Evolutionary conservation across 1,284 basidiomycete species (phyloP).

Genomic region (Cystobasidium slooffiae): DNA sequence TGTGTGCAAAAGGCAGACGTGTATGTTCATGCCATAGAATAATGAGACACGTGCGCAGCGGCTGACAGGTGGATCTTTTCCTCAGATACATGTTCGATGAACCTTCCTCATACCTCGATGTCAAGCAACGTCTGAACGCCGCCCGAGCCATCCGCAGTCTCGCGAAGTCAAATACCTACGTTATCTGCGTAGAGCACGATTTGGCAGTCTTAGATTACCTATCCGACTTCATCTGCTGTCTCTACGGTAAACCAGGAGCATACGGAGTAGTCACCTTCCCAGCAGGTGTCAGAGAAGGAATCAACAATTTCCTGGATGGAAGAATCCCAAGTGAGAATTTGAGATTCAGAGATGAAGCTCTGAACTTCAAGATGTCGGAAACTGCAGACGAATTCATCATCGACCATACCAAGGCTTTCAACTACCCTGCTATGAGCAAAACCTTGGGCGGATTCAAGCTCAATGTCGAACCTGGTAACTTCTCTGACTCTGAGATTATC

Average conservation of each 20-base stretch:
- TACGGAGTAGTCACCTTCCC: constrained; percentile 98
- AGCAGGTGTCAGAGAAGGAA: constrained; percentile 94
- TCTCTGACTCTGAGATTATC: constrained; percentile 95
- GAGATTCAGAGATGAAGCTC: constrained; percentile 90
- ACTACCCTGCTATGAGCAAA: constrained; percentile 93
- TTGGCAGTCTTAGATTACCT: constrained; percentile 94
- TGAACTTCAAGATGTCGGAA: constrained; percentile 95
- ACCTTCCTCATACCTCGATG: constrained; percentile 93
- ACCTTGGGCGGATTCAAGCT: constrained; percentile 92
- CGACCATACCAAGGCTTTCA: constrained; percentile 82
- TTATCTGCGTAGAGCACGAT: constrained; percentile 97
- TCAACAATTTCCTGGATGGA: constrained; percentile 97
- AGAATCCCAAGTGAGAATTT: constrained; percentile 98
- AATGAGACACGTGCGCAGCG: too few relatives aligned
- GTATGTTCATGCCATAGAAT: constrained; percentile 60
- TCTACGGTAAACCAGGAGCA: constrained; percentile 95
- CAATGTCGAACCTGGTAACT: constrained; percentile 80
- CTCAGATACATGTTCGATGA: constrained; percentile 93
- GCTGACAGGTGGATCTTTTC: too few relatives aligned
- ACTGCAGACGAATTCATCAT: constrained; percentile 82
- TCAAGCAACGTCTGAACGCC: constrained; percentile 90
- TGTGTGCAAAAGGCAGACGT: constrained; percentile 91
- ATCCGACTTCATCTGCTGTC: constrained; percentile 93
- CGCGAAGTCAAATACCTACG: constrained; percentile 78
- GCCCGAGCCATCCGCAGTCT: constrained; percentile 91